phyloP scores from a whole-genome alignment of 352 stramenopile species.

The Phytophthora foliorum region DNA sequence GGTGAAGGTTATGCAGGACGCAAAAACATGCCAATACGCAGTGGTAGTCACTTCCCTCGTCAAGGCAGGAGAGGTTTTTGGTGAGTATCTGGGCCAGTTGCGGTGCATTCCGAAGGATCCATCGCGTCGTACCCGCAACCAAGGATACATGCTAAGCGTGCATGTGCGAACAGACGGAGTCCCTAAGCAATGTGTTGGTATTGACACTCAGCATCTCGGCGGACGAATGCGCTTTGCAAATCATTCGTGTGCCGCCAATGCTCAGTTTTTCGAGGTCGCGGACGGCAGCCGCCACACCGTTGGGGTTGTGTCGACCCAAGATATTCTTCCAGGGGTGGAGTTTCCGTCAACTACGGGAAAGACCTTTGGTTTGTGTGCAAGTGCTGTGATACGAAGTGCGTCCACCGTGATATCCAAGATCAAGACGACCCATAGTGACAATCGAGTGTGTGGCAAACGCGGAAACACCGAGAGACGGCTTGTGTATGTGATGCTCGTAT shows the following conservation, averaged over 20 bases:
- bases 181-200: background rate
- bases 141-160: background rate
- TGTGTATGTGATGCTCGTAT: too few species aligned
- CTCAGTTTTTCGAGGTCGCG: constrained; percentile 3
- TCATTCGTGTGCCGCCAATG: constrained; percentile 3
- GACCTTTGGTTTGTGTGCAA: constrained; percentile 12
- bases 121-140: background rate
- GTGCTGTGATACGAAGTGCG: background rate
- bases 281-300: background rate
- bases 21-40: background rate
- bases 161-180: background rate
- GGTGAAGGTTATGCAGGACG: background rate
- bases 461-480: background rate
- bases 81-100: background rate
- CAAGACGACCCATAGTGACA: background rate
- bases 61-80: background rate
- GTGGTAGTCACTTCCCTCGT: background rate
- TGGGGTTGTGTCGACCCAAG: background rate
- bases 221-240: constrained; percentile 3
- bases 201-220: background rate
- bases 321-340: background rate
- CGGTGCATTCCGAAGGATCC: background rate
- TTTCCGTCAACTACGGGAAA: constrained; percentile 1
- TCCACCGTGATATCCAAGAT: background rate
- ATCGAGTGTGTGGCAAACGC: background rate